Percentiles rank a stretch among this genome's conserved stretches.
phyloP scores from a whole-genome alignment of 345 rosid genomes.

The Moricandia arvensis region DNA sequence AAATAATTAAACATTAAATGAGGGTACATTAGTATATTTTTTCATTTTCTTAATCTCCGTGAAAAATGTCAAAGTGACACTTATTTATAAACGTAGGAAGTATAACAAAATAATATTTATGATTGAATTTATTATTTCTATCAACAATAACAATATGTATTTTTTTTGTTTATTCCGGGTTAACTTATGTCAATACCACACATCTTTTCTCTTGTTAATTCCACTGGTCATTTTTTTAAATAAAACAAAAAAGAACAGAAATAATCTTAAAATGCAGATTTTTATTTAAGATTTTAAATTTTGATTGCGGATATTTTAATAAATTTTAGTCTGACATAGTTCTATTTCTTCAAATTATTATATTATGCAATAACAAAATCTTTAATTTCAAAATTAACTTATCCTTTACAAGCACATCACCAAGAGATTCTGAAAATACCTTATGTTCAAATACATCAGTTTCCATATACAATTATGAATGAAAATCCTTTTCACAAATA shows the following conservation, averaged over 20 bases:
- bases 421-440: background rate
- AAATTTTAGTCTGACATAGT: background rate
- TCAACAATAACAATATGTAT: background rate
- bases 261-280: background rate
- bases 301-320: background rate
- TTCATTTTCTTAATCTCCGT: too few species aligned
- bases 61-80: too few species aligned
- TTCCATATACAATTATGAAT: background rate
- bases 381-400: background rate
- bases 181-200: background rate
- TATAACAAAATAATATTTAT: background rate
- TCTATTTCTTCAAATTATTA: background rate
- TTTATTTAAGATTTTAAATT: background rate
- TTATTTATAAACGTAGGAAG: too few species aligned
- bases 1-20: too few species aligned
- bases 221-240: background rate
- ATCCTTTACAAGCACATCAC: background rate
- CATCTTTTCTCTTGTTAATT: background rate
- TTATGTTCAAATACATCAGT: background rate
- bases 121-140: background rate
- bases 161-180: background rate
- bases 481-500: background rate
- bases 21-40: too few species aligned
- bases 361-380: background rate
- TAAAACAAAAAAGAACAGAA: background rate